A percentile compares a stretch with the other conserved stretches of the same genome.
These are phyloP conservation scores for Zostera marina DNA, from an alignment of 116 monocot genomes.

Conservation along the genomic window DNA sequence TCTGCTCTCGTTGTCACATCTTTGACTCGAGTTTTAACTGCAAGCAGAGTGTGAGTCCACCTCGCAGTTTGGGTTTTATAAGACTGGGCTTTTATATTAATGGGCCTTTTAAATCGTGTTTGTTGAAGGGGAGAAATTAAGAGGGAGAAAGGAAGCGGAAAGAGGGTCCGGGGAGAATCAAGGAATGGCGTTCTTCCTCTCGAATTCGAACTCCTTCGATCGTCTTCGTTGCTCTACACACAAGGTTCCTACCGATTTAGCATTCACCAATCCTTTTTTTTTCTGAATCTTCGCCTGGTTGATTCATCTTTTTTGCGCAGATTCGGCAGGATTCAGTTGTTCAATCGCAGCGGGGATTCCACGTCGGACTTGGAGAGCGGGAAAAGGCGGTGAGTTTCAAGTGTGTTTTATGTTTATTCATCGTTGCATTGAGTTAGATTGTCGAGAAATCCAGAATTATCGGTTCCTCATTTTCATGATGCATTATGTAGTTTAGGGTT, in stretches of 20 bases:
- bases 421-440: too few species aligned
- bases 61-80: background rate
- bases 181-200: slow-evolving; percentile 3
- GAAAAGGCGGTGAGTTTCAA: slow-evolving; percentile 3
- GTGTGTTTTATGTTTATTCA: background rate
- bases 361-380: slow-evolving; percentile 3
- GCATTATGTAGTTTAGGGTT: too few species aligned
- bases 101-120: background rate
- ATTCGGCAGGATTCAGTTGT: background rate
- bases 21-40: background rate
- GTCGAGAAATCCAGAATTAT: too few species aligned
- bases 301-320: background rate
- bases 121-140: too few species aligned
- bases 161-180: too few species aligned
- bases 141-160: too few species aligned
- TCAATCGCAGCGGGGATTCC: background rate
- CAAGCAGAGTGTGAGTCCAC: background rate
- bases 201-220: slow-evolving; percentile 2
- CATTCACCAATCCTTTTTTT: background rate
- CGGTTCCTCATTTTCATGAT: too few species aligned
- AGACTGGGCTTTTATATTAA: background rate
- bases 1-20: background rate
- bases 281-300: background rate
- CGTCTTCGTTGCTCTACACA: background rate
- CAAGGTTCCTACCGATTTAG: background rate